phyloP scores from a whole-genome alignment of 148 eudicot species.

The Rhododendron ovatum region DNA sequence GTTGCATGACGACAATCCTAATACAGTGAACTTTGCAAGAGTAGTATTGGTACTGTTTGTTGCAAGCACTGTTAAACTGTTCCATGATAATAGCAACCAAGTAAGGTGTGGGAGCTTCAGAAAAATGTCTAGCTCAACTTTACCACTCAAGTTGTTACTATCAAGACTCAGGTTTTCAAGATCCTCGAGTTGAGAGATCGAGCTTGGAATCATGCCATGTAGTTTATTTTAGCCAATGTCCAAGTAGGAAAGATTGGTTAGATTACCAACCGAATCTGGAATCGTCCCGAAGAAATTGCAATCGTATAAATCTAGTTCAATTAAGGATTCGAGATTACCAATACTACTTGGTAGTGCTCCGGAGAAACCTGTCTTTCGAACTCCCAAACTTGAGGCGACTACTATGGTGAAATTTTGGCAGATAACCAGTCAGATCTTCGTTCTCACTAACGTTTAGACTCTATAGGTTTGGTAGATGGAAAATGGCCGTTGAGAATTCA shows the following conservation, averaged over 20 bases:
- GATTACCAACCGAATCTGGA: neutral
- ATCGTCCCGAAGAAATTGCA: neutral
- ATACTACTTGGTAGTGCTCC: constrained; percentile 30
- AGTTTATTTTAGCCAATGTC: neutral
- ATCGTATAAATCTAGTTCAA: accelerated
- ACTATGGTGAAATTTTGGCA: constrained; percentile 24
- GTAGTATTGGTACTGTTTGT: neutral
- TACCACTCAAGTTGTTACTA: neutral
- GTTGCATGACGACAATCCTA: neutral
- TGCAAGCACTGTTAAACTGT: neutral
- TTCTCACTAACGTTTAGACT: constrained; percentile 12
- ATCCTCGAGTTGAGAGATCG: no score
- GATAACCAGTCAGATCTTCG: constrained; percentile 4
- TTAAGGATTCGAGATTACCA: constrained; percentile 13
- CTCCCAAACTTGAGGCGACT: constrained; percentile 3
- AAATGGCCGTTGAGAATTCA: constrained; percentile 20
- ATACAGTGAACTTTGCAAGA: neutral
- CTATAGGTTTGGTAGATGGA: constrained; percentile 26
- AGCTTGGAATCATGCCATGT: no score
- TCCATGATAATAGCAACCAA: accelerated
- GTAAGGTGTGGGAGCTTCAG: neutral
- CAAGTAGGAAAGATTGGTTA: neutral
- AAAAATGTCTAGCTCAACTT: neutral
- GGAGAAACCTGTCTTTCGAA: neutral
- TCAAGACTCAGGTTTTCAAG: accelerated